These are phyloP conservation scores for Alternaria angustiovoidea DNA, from an alignment of 2,329 filamentous ascomycete genomes.

Conservation along the genomic window DNA sequence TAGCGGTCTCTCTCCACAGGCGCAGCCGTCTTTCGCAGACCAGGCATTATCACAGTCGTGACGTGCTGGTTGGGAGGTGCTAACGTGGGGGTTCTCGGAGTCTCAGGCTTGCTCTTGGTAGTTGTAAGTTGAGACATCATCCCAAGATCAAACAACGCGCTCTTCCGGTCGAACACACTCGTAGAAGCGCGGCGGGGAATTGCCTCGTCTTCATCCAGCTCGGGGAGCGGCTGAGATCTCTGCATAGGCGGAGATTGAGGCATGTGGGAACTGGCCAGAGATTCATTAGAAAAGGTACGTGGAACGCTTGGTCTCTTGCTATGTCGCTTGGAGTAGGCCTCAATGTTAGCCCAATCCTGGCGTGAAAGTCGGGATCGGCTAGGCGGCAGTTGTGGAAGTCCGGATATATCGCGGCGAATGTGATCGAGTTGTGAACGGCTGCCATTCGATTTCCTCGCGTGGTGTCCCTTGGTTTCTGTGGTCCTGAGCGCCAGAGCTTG, in stretches of 20 bases:
- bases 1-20: conserved; percentile 75
- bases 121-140: conserved; percentile 23
- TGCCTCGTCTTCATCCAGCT: conserved; percentile 46
- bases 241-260: conserved; percentile 35
- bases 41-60: conserved; percentile 15
- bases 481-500: conserved; percentile 32
- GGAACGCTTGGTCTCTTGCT: conserved; percentile 32
- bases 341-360: conserved; percentile 47
- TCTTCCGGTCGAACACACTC: conserved; percentile 46
- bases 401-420: conserved; percentile 43
- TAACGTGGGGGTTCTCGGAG: neutral
- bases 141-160: conserved; percentile 37
- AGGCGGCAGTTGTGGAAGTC: conserved; percentile 40
- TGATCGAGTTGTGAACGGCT: conserved; percentile 35
- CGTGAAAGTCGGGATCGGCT: conserved; percentile 44
- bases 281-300: conserved; percentile 27
- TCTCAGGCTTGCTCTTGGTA: conserved; percentile 20
- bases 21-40: conserved; percentile 26
- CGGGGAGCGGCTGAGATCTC: conserved; percentile 39
- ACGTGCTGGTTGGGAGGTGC: conserved; percentile 10
- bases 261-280: conserved; percentile 10
- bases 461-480: conserved; percentile 20
- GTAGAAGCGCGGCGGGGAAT: conserved; percentile 47
- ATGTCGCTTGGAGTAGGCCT: conserved; percentile 42
- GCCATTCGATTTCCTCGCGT: conserved; percentile 17